Evolutionary conservation across 2,329 filamentous ascomycete genomes (phyloP).

Genomic region (Aciculosporium take): DNA sequence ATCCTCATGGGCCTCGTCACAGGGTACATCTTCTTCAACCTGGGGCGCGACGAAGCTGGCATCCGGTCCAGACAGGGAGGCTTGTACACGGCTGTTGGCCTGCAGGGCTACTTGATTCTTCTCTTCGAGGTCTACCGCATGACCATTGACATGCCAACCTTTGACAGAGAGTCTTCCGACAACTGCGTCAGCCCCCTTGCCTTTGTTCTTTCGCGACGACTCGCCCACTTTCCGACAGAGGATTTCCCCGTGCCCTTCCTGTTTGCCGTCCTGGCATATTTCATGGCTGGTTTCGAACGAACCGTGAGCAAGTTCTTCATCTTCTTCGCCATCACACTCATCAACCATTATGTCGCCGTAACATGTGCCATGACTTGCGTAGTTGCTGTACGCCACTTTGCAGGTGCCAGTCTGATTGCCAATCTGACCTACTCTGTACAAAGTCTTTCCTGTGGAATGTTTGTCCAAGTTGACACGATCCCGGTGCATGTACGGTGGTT

Average conservation of each 20-base stretch:
- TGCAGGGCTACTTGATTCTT: slow-evolving; percentile 65
- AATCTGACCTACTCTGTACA: slow-evolving; percentile 63
- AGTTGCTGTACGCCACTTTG: slow-evolving; percentile 49
- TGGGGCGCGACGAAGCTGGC: slow-evolving; percentile 51
- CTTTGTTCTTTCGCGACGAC: slow-evolving; percentile 54
- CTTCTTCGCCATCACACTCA: slow-evolving; percentile 53
- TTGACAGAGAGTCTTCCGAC: slow-evolving; percentile 62
- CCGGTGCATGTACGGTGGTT: slow-evolving; percentile 68
- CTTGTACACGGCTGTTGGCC: slow-evolving; percentile 54
- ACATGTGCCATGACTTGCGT: slow-evolving; percentile 58
- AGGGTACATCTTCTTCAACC: slow-evolving; percentile 57
- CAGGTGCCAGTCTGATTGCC: slow-evolving; percentile 55
- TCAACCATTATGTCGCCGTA: slow-evolving; percentile 61
- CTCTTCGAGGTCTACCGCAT: slow-evolving; percentile 65
- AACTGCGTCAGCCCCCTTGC: slow-evolving; percentile 55
- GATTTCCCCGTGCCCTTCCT: slow-evolving; percentile 59
- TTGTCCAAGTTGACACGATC: slow-evolving; percentile 59
- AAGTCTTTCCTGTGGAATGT: slow-evolving; percentile 61
- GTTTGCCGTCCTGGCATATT: slow-evolving; percentile 60
- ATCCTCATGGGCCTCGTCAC: slow-evolving; percentile 56
- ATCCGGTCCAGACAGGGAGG: slow-evolving; percentile 62
- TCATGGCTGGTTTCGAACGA: slow-evolving; percentile 60
- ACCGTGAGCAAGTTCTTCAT: slow-evolving; percentile 52
- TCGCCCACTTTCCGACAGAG: slow-evolving; percentile 55
- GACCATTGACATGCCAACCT: slow-evolving; percentile 59